Base-by-base conservation (phyloP, 495 filamentous ascomycete genomes). In the Hypoxylon fragiforme region DNA sequence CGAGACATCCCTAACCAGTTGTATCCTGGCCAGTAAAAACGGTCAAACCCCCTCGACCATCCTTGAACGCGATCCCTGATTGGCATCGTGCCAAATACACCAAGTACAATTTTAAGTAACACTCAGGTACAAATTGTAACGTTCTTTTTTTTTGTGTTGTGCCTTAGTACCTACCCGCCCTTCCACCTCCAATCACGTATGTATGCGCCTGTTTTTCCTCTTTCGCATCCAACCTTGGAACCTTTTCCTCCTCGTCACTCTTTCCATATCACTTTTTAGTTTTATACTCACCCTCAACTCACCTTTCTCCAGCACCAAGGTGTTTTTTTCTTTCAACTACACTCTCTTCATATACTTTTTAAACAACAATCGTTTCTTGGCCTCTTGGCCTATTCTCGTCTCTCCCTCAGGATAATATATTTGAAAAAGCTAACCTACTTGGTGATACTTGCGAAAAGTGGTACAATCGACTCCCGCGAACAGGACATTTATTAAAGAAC, bases 331-430 rank as follows among this genome's bases (percentile, higher is more conserved):
- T 42, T 56, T 62, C 47, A 43, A 36, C 21, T 35, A 44, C 36
- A 35, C 48, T 57, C 54, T 36, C 44, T 63, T 42, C 41, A 30
- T 54, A n/a, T n/a, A n/a, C 40, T 20, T 53, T 43, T 54, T 60
- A 32, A 12, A 19, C 48, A 43, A 48, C 40, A 19, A 48, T 59
- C 45, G 15, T 59, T 58, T 56, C 38, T 49, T 43, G 58, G 47
- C 57, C 43, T 2, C 34, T 26, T 9, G 38, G 48, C 53, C 45
- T 50, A 57, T 63, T 63, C 59, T 49, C 12, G 59, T 63, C 59
- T 11, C 59, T 63, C 59, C 26, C 59, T 63, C 56, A 53, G 34
- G 21, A 49, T 41, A 50, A n/a, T 49, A 21, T 49, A 63, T 63
- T 63, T 42, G 38, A 52, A 32, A 53, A 57, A 41, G 35, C 35